A percentile compares a stretch with the other conserved stretches of the same genome.
These are phyloP conservation scores for Orbilia javanica DNA, from an alignment of 2,329 filamentous ascomycete species.

Conservation along the genomic window DNA sequence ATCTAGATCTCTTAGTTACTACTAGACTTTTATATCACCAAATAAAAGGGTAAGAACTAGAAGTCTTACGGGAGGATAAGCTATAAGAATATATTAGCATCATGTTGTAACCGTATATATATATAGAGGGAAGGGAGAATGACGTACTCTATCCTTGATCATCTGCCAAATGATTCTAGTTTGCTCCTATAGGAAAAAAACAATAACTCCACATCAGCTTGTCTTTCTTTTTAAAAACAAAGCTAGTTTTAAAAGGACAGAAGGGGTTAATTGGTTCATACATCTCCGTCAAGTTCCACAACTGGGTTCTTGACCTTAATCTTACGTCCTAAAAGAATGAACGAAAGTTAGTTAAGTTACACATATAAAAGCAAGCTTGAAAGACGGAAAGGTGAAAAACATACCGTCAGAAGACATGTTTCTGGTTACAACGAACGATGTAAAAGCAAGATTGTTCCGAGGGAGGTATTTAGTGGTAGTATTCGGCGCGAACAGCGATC, in stretches of 20 bases:
- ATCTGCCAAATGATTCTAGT: slow-evolving; percentile 98
- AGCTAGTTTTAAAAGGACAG: neutral
- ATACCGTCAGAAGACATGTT: slow-evolving; percentile 52
- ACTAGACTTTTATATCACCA: neutral
- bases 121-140: slow-evolving; percentile 57
- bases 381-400: neutral
- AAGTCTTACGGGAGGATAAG: slow-evolving; percentile 81
- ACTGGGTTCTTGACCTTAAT: slow-evolving; percentile 99
- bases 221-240: neutral
- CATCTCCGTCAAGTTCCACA: slow-evolving; percentile 93
- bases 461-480: slow-evolving; percentile 1
- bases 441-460: slow-evolving; percentile 33
- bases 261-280: slow-evolving; percentile 59
- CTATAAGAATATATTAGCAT: slow-evolving; percentile 64
- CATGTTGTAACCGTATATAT: slow-evolving; percentile 8
- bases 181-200: slow-evolving; percentile 74
- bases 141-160: slow-evolving; percentile 88
- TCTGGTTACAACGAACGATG: slow-evolving; percentile 39
- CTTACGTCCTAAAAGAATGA: slow-evolving; percentile 69
- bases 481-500: slow-evolving; percentile 42
- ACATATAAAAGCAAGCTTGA: neutral
- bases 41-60: neutral
- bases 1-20: slow-evolving; percentile 66
- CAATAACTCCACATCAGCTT: slow-evolving; percentile 9
- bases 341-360: neutral